Evolutionary conservation across 2,329 filamentous ascomycete genomes (phyloP), one percentile per base, ranked within the genome.

Genomic region (Diplocarpon rosae): DNA sequence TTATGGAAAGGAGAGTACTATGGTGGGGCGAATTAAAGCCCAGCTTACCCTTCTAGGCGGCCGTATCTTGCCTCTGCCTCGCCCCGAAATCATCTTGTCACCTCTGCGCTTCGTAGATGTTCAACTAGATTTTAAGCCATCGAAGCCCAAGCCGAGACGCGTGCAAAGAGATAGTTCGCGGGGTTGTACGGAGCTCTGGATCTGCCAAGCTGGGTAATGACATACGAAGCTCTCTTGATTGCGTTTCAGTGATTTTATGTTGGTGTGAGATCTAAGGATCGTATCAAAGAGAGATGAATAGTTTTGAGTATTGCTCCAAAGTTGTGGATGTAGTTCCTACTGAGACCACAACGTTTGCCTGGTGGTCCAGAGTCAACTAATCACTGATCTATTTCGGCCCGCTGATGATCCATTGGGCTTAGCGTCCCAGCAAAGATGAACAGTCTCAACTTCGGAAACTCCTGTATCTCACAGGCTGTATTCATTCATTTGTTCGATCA

Each of bases 21-120:
- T 17, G 37, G 42, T 17, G 37, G 42, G 38, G 37, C 39, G 35
- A 42, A 50, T 39, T 4, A 37, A 39, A 35, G 28, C 6, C 14
- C 14, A 35, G 72, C 78, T 62, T 70, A 85, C 82, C 63, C 76
- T 71, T 60, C 78, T 69, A 30, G 82, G 82, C 45, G 80, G 75
- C 42, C 80, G 68, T 49, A 86, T 84, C 60, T 80, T 83, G 36
- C 72, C 68, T 59, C 66, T 65, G 45, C 69, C 69, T 55, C 69
- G 65, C 49, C 69, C 69, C 6, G 69, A 70, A 53, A 72, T 71
- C 69, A 72, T 72, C 20, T 50, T 53, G 37, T 34, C 39, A 32
- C 17, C 15, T 48, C 44, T 33, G 11, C 14, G 14, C 31, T 40
- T 31, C 30, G 20, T 14, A 3, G n/a, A 7, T 17, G 7, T 17